phyloP scores from a whole-genome alignment of 2,329 filamentous ascomycete genomes.

The Endothia cerciana region DNA sequence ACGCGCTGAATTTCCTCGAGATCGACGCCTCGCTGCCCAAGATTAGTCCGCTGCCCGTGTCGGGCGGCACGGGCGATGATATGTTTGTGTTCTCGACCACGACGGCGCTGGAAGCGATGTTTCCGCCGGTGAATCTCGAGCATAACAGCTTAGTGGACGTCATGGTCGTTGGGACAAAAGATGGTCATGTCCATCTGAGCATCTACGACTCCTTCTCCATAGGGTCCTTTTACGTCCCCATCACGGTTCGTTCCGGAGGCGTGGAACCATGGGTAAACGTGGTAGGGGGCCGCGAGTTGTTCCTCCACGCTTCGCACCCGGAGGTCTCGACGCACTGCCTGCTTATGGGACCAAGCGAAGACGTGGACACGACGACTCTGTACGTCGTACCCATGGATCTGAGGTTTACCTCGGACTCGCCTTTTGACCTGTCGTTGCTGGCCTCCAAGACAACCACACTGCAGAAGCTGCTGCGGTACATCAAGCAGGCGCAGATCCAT shows the following conservation, averaged over 20 bases:
- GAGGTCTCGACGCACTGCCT: slow-evolving; percentile 77
- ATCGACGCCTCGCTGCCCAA: slow-evolving; percentile 77
- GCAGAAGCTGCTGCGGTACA: slow-evolving; percentile 84
- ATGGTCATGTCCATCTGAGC: slow-evolving; percentile 74
- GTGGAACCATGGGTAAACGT: slow-evolving; percentile 27
- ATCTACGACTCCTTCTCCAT: slow-evolving; percentile 87
- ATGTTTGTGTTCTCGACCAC: slow-evolving; percentile 70
- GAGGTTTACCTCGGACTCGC: slow-evolving; percentile 78
- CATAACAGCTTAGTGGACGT: slow-evolving; percentile 78
- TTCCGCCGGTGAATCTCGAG: slow-evolving; percentile 63
- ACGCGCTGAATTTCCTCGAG: slow-evolving; percentile 74
- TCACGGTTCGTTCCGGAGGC: slow-evolving; percentile 3
- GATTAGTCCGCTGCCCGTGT: slow-evolving; percentile 70
- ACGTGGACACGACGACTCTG: slow-evolving; percentile 46
- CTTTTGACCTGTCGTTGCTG: slow-evolving; percentile 80
- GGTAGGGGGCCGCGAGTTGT: slow-evolving; percentile 43
- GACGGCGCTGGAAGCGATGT: slow-evolving; percentile 70
- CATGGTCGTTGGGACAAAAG: slow-evolving; percentile 72
- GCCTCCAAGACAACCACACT: slow-evolving; percentile 86
- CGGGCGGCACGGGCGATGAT: slow-evolving; percentile 63
- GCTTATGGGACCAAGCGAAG: slow-evolving; percentile 51
- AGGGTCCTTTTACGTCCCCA: slow-evolving; percentile 56
- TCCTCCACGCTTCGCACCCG: slow-evolving; percentile 72
- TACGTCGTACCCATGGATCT: slow-evolving; percentile 79
- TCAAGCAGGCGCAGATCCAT: slow-evolving; percentile 78